phyloP scores from a whole-genome alignment of 225 moss, liverwort and hornwort species.

The Pleurozium schreberi region DNA sequence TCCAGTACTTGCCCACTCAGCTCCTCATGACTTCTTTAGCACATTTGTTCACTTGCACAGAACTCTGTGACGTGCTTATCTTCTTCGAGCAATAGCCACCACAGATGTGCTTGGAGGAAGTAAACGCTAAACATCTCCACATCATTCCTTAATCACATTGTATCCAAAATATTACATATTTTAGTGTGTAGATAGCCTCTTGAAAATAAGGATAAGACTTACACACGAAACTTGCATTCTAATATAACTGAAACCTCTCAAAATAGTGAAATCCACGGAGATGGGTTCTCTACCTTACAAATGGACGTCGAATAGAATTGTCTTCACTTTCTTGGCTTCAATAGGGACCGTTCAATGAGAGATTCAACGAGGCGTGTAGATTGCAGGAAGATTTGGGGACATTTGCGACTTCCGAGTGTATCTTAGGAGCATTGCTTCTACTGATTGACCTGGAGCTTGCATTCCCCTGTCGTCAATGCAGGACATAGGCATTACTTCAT shows the following conservation, averaged over 20 bases:
- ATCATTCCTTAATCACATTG: not conserved
- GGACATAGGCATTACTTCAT: not conserved
- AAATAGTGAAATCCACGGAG: no score
- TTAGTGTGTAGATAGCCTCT: not conserved
- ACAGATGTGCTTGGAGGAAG: not conserved
- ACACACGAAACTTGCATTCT: not conserved
- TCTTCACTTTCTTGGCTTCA: not conserved
- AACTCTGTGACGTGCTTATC: not conserved
- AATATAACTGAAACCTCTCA: not conserved
- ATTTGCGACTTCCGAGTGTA: conserved; percentile 78
- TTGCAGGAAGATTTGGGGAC: conserved; percentile 32
- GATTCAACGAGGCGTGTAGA: conserved; percentile 63
- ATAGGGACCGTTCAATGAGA: not conserved
- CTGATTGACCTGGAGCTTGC: conserved; percentile 86
- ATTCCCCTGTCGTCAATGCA: conserved; percentile 48
- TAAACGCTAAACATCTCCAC: not conserved
- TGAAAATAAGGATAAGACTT: not conserved
- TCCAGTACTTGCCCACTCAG: not conserved
- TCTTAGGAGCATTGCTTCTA: conserved; percentile 85
- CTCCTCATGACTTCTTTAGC: not conserved
- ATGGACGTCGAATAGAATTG: not conserved
- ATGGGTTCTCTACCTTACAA: not conserved
- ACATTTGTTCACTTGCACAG: not conserved
- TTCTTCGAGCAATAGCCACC: not conserved
- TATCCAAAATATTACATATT: not conserved